Base-by-base conservation (phyloP, 805 yeast species). In the Saccharomycopsis sp. region DNA sequence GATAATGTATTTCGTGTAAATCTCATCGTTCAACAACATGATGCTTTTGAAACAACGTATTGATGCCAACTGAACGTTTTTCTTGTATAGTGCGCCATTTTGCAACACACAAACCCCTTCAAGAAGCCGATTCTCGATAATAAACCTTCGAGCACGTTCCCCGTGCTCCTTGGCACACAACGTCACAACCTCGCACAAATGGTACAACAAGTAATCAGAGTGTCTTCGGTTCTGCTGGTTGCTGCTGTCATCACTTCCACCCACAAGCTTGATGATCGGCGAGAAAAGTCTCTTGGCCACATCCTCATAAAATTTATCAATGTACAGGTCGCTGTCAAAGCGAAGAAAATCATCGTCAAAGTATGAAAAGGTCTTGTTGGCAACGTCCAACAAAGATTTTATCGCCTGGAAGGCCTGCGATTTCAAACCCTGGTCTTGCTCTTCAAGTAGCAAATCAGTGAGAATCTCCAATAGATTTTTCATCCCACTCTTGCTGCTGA, bases 391-490 rank as follows among this genome's bases (percentile, higher is more conserved):
- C 25, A 88, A 59, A 2, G 78, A 75, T 54, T 78, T 78, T 36
- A 88, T 59, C 1, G 95, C 94, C 59, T 87, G 96, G 48, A 73
- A 77, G 0, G 88, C 81, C 57, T 87, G 96, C 5, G 82, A 74
- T 53, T 81, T 78, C 38, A 87, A 60, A 0, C 94, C 94, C 4
- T 78, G 71, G 48, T 77, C 77, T 8, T 65, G 62, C 45, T 82
- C 94, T 16, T 71, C 67, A 2, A 77, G 56, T 5, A 88, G 57
- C 13, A 86, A 68, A 27, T 75, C 69, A 0, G 80, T 68, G 26
- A 86, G 58, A 5, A 76, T 67, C 5, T 62, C 53, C 18, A 79
- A 60, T 37, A 82, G 56, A 0, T 80, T 68, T n/a, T n/a, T n/a
- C n/a, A n/a, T n/a, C n/a, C 71, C 77, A 72, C n/a, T n/a, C n/a